Evolutionary conservation across 2,329 filamentous ascomycete species (phyloP).

Genomic region (Lasiodiplodia sp.): DNA sequence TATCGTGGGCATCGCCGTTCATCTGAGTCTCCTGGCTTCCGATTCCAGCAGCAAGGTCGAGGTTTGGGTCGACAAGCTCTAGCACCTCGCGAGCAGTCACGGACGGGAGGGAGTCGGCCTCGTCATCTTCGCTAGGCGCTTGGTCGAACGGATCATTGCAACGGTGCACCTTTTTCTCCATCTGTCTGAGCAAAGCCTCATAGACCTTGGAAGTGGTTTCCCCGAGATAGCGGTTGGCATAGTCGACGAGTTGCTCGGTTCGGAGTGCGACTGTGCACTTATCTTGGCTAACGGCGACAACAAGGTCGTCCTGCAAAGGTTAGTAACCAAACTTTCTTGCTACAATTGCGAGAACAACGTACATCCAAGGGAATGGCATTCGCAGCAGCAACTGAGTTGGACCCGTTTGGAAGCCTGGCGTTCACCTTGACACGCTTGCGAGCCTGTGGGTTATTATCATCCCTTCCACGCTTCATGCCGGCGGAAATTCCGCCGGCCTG

Average conservation of each 20-base stretch:
- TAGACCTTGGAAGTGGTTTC: conserved; percentile 81
- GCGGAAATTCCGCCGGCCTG: conserved; percentile 29
- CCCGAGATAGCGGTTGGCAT: conserved; percentile 75
- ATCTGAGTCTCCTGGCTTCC: conserved; percentile 34
- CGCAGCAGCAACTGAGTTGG: conserved; percentile 33
- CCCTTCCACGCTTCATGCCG: conserved; percentile 25
- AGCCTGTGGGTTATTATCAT: conserved; percentile 33
- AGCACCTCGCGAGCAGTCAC: conserved; percentile 52
- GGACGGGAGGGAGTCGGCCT: conserved; percentile 43
- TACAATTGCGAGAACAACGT: conserved; percentile 32
- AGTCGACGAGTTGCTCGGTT: conserved; percentile 76
- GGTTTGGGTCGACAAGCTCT: conserved; percentile 48
- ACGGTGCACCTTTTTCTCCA: conserved; percentile 72
- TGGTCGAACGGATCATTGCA: conserved; percentile 66
- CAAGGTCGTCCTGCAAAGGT: conserved; percentile 68
- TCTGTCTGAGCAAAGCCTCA: conserved; percentile 70
- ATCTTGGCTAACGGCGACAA: conserved; percentile 83
- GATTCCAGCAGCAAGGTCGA: conserved; percentile 50
- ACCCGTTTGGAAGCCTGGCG: conserved; percentile 35
- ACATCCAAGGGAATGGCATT: conserved; percentile 44
- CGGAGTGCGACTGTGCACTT: conserved; percentile 84
- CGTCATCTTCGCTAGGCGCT: conserved; percentile 51
- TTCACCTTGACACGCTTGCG: conserved; percentile 44
- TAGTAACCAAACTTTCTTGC: conserved; percentile 15
- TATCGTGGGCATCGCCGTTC: conserved; percentile 39